Conservation (phyloP, 805 yeast genomes). For the Suhomyces pyralidae region DNA sequence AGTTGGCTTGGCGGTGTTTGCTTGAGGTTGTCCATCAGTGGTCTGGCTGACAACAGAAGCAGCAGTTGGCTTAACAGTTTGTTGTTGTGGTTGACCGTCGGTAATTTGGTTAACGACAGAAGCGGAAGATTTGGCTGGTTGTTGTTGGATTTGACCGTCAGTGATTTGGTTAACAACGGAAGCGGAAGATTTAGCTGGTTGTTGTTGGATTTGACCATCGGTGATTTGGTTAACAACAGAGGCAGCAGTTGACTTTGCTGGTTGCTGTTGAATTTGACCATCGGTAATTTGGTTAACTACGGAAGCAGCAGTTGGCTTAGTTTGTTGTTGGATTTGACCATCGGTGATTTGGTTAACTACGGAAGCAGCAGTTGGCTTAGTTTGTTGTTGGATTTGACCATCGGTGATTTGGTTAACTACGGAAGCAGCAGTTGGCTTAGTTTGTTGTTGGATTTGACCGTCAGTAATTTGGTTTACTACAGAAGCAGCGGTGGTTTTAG, state of each 20-base stretch:
- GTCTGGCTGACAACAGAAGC: slow-evolving; percentile 37
- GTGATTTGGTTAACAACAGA: not conserved
- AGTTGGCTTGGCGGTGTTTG: slow-evolving; percentile 18
- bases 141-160: slow-evolving; percentile 37
- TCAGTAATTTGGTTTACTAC: slow-evolving; percentile 41
- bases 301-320: no score
- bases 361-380: slow-evolving; percentile 22
- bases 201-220: slow-evolving; percentile 7
- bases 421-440: slow-evolving; percentile 22
- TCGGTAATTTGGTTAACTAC: slow-evolving; percentile 6
- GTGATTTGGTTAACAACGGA: slow-evolving; percentile 23
- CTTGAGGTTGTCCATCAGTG: slow-evolving; percentile 35
- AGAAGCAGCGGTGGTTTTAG: slow-evolving; percentile 28
- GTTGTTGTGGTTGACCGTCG: slow-evolving; percentile 37
- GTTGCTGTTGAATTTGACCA: no score
- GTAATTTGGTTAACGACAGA: slow-evolving; percentile 27
- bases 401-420: slow-evolving; percentile 41
- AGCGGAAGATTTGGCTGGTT: slow-evolving; percentile 13
- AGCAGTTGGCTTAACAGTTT: slow-evolving; percentile 12
- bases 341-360: slow-evolving; percentile 41
- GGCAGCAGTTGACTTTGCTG: not conserved
- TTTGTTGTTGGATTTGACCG: slow-evolving; percentile 16
- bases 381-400: slow-evolving; percentile 20
- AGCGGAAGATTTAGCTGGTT: slow-evolving; percentile 13
- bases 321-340: slow-evolving; percentile 27